Conservation (phyloP, 495 filamentous ascomycete genomes). For the Aspergillus heteromorphus region DNA sequence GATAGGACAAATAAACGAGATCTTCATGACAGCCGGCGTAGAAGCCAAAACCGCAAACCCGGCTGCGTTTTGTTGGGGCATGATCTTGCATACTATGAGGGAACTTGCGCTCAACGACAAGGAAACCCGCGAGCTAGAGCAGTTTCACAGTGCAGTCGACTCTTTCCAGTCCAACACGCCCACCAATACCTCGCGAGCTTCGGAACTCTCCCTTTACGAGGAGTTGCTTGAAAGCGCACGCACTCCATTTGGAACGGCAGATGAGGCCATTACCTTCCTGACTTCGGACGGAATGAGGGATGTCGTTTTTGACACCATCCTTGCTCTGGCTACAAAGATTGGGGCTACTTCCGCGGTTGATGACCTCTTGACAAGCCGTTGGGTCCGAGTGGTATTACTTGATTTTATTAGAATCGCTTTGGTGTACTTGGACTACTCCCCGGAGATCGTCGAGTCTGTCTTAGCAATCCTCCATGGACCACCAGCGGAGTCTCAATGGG, state of each 20-base stretch:
- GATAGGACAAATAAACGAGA: conserved; percentile 59
- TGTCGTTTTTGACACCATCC: conserved; percentile 58
- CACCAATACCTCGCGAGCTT: conserved; percentile 19
- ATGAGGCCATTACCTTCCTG: conserved; percentile 43
- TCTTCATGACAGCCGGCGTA: conserved; percentile 49
- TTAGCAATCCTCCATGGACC: conserved; percentile 52
- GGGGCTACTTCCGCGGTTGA: conserved; percentile 36
- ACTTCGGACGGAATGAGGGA: conserved; percentile 49
- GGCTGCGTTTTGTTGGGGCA: conserved; percentile 68
- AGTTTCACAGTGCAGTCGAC: conserved; percentile 57
- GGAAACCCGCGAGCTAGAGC: conserved; percentile 55
- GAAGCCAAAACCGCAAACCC: conserved; percentile 53
- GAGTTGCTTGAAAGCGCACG: conserved; percentile 45
- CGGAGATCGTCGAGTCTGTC: conserved; percentile 57
- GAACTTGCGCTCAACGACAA: conserved; percentile 52
- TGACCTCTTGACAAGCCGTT: conserved; percentile 31
- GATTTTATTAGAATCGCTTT: conserved; percentile 58
- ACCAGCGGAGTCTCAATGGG: conserved; percentile 22
- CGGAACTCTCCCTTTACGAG: conserved; percentile 44
- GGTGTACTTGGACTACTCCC: conserved; percentile 57
- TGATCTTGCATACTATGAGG: conserved; percentile 65
- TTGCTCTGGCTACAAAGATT: conserved; percentile 45
- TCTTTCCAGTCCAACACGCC: conserved; percentile 41
- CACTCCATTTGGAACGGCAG: conserved; percentile 31
- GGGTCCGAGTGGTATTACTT: conserved; percentile 55